Evolutionary conservation across 2,329 filamentous ascomycete species (phyloP).

Genomic region (Fusarium sp.): DNA sequence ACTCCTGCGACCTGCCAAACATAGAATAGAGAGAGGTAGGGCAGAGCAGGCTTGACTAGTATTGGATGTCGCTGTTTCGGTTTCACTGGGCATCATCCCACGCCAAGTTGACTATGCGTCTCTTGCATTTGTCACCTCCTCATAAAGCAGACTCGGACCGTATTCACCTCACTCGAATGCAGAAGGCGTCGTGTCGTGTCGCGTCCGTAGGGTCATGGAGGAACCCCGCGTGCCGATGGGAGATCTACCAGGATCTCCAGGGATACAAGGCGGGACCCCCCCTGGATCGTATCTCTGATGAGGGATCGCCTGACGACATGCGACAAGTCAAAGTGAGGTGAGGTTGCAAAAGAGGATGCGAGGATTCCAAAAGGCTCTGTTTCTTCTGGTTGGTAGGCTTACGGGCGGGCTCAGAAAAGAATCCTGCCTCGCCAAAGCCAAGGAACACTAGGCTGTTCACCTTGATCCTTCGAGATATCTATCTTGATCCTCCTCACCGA

Average conservation of each 20-base stretch:
- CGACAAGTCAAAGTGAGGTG: constrained; percentile 1
- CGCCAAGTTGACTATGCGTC: neutral
- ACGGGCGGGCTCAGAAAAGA: constrained; percentile 7
- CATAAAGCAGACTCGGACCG: neutral
- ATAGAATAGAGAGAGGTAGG: constrained; percentile 13
- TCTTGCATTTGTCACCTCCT: neutral
- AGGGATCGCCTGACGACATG: constrained; percentile 30
- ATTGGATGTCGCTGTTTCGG: constrained; percentile 25
- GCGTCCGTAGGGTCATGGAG: neutral
- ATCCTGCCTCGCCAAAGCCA: constrained; percentile 15
- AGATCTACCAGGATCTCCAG: constrained; percentile 25
- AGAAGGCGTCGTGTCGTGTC: neutral
- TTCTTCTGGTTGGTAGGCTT: constrained; percentile 22
- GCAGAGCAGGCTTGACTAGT: neutral
- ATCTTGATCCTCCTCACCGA: constrained; percentile 3
- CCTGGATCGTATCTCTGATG: constrained; percentile 25
- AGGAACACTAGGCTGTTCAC: neutral
- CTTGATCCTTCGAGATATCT: constrained; percentile 26
- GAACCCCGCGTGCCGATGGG: constrained; percentile 16
- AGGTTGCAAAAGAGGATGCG: constrained; percentile 12
- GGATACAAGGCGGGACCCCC: constrained; percentile 16
- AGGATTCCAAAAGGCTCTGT: neutral
- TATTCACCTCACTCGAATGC: neutral
- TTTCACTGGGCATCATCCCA: constrained; percentile 27
- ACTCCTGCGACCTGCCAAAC: constrained; percentile 33